These are phyloP conservation scores for Yamadazyma triangularis DNA, from an alignment of 1,139 yeast species.

Conservation along the genomic window DNA sequence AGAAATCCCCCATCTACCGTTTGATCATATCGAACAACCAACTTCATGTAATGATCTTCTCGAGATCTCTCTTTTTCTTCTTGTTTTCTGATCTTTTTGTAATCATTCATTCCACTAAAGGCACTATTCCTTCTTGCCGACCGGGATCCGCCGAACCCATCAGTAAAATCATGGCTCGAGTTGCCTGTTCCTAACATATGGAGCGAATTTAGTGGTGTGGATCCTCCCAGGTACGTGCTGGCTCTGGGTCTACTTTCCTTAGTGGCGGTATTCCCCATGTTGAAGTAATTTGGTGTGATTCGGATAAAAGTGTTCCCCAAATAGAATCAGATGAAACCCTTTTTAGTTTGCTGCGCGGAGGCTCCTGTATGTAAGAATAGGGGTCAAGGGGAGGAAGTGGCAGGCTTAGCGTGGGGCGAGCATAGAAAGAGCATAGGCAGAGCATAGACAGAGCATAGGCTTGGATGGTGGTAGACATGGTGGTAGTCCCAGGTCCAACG, in stretches of 20 bases:
- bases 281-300: background rate
- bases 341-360: too few species aligned
- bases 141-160: background rate
- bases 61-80: conserved; percentile 50
- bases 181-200: too few species aligned
- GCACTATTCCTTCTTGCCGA: conserved; percentile 9
- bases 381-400: too few species aligned
- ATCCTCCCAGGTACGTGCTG: conserved; percentile 5
- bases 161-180: too few species aligned
- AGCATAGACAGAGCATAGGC: too few species aligned
- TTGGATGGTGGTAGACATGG: too few species aligned
- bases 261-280: conserved; percentile 14
- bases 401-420: too few species aligned
- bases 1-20: conserved; percentile 74
- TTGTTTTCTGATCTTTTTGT: conserved; percentile 25
- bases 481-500: too few species aligned
- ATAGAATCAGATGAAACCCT: conserved; percentile 1
- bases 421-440: too few species aligned
- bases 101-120: conserved; percentile 13
- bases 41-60: conserved; percentile 50
- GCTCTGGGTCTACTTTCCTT: conserved; percentile 14
- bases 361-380: too few species aligned
- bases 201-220: background rate
- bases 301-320: conserved; percentile 1
- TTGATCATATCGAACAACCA: conserved; percentile 56